These are phyloP conservation scores for Auriculariales sp. DNA, from an alignment of 768 basidiomycete species.

Conservation along the genomic window DNA sequence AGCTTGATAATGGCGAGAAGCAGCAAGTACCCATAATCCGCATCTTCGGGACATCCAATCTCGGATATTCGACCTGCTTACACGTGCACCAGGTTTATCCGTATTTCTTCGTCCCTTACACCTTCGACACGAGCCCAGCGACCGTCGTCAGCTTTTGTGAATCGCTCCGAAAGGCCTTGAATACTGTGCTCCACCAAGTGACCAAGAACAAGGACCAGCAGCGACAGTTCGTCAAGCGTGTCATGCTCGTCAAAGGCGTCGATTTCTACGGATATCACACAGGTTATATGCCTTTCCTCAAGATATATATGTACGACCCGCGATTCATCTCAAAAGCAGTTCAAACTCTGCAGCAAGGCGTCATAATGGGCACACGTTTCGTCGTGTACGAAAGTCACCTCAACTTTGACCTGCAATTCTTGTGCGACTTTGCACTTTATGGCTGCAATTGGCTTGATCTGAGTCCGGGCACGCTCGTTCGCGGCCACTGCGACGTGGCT, in stretches of 20 bases:
- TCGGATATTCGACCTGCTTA: slow-evolving; percentile 65
- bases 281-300: slow-evolving; percentile 76
- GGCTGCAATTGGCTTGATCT: slow-evolving; percentile 87
- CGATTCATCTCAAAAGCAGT: slow-evolving; percentile 48
- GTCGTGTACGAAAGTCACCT: slow-evolving; percentile 82
- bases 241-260: slow-evolving; percentile 83
- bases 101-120: slow-evolving; percentile 83
- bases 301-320: slow-evolving; percentile 67
- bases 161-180: too few relatives aligned
- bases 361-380: slow-evolving; percentile 67
- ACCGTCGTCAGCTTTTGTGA: background rate
- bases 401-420: slow-evolving; percentile 76
- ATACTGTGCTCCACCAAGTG: slow-evolving; percentile 55
- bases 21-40: slow-evolving; percentile 69
- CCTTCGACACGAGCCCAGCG: slow-evolving; percentile 43
- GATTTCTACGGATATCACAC: slow-evolving; percentile 92
- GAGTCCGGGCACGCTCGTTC: slow-evolving; percentile 45
- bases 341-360: slow-evolving; percentile 68
- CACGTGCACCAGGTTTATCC: slow-evolving; percentile 91
- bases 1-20: slow-evolving; percentile 41
- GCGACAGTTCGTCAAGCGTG: slow-evolving; percentile 64
- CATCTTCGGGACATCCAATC: slow-evolving; percentile 73
- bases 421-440: slow-evolving; percentile 89
- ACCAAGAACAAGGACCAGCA: slow-evolving; percentile 77
- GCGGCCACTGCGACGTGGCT: slow-evolving; percentile 21